These are phyloP conservation scores for Hansenula sp. DNA, from an alignment of 1,139 yeast genomes.

Conservation along the genomic window DNA sequence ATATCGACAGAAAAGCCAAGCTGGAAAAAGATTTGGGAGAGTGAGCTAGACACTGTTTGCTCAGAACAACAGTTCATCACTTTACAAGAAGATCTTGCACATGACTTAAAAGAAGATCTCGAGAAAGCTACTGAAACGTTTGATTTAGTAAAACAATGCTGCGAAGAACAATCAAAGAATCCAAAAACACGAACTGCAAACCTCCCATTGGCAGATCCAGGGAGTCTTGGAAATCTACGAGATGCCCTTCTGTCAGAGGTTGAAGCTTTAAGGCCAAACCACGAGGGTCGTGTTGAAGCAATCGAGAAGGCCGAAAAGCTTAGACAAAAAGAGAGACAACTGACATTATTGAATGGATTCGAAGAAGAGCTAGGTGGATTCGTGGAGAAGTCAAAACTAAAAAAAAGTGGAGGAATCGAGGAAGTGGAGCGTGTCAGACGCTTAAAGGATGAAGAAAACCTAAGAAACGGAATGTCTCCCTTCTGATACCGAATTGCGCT, in stretches of 20 bases:
- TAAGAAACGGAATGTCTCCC: conserved; percentile 41
- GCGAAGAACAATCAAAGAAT: conserved; percentile 65
- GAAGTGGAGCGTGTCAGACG: conserved; percentile 72
- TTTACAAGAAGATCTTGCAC: conserved; percentile 80
- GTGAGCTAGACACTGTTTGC: conserved; percentile 83
- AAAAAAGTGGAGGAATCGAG: conserved; percentile 83
- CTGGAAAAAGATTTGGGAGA: conserved; percentile 93
- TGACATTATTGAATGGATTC: conserved; percentile 57
- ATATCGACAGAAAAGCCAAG: conserved; percentile 69
- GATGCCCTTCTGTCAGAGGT: conserved; percentile 83
- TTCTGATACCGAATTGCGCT: conserved; percentile 6
- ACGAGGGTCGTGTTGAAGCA: conserved; percentile 80
- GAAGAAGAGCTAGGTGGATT: conserved; percentile 86
- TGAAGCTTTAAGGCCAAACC: conserved; percentile 74
- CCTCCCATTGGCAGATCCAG: conserved; percentile 62
- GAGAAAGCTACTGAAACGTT: conserved; percentile 78
- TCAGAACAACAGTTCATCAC: conserved; percentile 92
- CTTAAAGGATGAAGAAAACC: conserved; percentile 63
- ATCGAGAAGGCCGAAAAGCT: conserved; percentile 81
- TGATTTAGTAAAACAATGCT: conserved; percentile 74
- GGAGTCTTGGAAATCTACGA: conserved; percentile 60
- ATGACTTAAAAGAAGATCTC: conserved; percentile 77
- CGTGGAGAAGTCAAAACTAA: conserved; percentile 71
- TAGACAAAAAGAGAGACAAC: conserved; percentile 66
- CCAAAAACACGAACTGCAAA: conserved; percentile 30